phyloP scores from a whole-genome alignment of 768 basidiomycete species.

The Cystobasidium ongulense region DNA sequence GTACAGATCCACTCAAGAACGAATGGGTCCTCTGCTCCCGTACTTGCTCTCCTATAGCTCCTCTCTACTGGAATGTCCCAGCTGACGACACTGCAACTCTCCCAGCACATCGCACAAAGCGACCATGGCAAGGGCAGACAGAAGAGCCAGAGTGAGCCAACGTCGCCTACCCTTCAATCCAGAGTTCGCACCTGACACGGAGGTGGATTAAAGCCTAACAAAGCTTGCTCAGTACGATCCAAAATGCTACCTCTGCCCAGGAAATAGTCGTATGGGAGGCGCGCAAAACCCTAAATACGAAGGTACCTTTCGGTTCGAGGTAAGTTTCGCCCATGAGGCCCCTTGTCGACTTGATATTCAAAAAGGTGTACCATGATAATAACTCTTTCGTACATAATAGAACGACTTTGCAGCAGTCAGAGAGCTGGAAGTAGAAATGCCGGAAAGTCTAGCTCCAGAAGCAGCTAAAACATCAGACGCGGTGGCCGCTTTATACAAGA shows the following conservation, averaged over 20 bases:
- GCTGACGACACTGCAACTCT: neutral
- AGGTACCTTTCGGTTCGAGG: conserved; percentile 53
- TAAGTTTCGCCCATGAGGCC: conserved; percentile 12
- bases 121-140: conserved; percentile 83
- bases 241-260: conserved; percentile 67
- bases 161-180: no score
- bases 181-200: no score
- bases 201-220: conserved; percentile 1
- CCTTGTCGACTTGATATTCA: neutral
- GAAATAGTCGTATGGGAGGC: conserved; percentile 68
- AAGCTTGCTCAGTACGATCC: conserved; percentile 60
- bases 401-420: conserved; percentile 41
- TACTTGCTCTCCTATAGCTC: neutral
- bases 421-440: conserved; percentile 30
- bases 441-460: neutral
- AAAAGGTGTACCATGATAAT: no score
- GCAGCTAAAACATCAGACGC: neutral
- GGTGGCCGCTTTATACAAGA: conserved; percentile 41
- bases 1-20: conserved; percentile 39
- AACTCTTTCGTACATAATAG: conserved; percentile 29
- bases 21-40: conserved; percentile 41
- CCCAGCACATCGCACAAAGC: conserved; percentile 66
- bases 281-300: conserved; percentile 59
- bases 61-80: neutral
- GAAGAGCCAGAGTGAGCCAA: conserved; percentile 55